Evolutionary conservation across 2,329 filamentous ascomycete species (phyloP), one percentile per base, ranked within the genome.

Genomic region (Monosporascus sp.): DNA sequence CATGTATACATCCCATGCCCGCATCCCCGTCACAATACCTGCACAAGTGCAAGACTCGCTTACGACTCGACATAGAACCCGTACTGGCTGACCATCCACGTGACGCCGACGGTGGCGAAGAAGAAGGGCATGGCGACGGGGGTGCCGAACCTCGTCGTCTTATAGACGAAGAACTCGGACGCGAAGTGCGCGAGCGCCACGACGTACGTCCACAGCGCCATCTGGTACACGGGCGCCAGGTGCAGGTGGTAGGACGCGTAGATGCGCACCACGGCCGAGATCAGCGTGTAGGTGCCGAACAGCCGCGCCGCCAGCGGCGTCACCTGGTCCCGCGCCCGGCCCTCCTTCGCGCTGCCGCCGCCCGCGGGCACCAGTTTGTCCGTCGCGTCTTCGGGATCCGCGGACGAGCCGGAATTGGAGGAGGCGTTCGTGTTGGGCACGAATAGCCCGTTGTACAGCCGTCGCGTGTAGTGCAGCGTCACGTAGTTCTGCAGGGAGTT

Each of bases 251-350:
- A 96, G 37, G 89, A 89, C 5, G 90, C 89, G 66, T 95, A 95
- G 60, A 91, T 74, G 50, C 92, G 83, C 45, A 96, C 80, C 49
- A 96, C 75, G 54, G 84, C 82, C 6, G 88, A 86, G 54, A 96
- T 77, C 53, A 93, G 79, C 0, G 92, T 95, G 86, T 91, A 97
- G 31, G 89, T 94, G 51, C 88, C 91, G 69, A 96, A 96, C 20
- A 90, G 84, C 58, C 90, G 85, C 25, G 85, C 85, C 11, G 85
- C 86, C 31, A 96, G 82, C 5, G 87, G 83, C 6, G 89, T 92
- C 52, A 90, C 82, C 70, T 84, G 81, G 64, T 84, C 81, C 53
- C 71, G 64, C 6, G 61, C 45, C 71, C 76, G 68, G 53, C 74
- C 68, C 48, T 75, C 73, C 51, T 75, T 70, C 70, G 79, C 54